These are phyloP conservation scores for Fusarium sterilihyphosum DNA, from an alignment of 2,329 filamentous ascomycete genomes.

Conservation along the genomic window DNA sequence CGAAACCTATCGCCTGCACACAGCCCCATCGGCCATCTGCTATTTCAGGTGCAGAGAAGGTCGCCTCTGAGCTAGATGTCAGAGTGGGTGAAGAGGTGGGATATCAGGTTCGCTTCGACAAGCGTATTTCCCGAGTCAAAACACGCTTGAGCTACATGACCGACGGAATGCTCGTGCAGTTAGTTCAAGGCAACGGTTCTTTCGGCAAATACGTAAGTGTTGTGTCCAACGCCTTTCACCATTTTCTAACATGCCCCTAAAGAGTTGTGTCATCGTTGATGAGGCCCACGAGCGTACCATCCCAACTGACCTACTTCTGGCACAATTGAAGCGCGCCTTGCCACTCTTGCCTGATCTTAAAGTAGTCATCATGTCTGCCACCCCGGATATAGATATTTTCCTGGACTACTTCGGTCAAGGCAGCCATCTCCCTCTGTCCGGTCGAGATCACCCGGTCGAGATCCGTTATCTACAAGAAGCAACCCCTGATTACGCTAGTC, in stretches of 20 bases:
- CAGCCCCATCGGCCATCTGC: conserved; percentile 89
- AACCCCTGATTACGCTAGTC: background rate
- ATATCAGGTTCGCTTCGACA: conserved; percentile 86
- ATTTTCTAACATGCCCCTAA: background rate
- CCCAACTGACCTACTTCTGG: background rate
- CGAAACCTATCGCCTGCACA: background rate
- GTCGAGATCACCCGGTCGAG: background rate
- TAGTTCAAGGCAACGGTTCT: background rate
- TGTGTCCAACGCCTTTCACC: background rate
- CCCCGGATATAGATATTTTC: background rate
- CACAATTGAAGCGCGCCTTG: background rate
- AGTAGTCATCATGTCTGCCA: background rate
- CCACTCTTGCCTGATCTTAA: background rate
- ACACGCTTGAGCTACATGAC: conserved; percentile 28
- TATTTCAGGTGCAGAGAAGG: conserved; percentile 90
- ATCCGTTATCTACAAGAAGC: background rate
- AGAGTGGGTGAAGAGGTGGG: conserved; percentile 87
- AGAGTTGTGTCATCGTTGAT: background rate
- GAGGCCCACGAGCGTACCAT: background rate
- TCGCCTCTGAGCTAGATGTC: conserved; percentile 86
- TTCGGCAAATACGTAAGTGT: background rate
- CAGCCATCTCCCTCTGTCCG: background rate
- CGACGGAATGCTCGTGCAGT: conserved; percentile 9
- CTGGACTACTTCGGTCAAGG: background rate
- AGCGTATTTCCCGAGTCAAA: conserved; percentile 39